Base-by-base conservation (phyloP, 805 yeast genomes). In the Nakazawaea ishiwadae region DNA sequence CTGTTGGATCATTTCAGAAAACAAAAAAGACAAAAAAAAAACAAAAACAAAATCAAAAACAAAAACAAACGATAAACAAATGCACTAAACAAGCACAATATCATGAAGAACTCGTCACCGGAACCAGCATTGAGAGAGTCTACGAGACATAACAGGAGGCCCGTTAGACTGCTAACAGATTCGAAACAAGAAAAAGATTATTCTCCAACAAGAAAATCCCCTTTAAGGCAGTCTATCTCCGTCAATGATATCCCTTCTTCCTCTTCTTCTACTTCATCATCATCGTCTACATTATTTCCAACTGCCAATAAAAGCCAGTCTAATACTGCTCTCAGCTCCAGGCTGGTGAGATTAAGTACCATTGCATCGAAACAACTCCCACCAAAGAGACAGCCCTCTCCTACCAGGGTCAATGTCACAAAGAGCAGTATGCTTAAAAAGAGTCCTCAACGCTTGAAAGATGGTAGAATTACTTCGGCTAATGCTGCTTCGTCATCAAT, bases 391-490 rank as follows among this genome's bases (percentile, higher is more conserved):
- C 9, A 18, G 6, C 27, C 33, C 3, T 29, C 39, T 19, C 39
- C 32, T 11, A 36, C 27, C 7, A 27, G 33, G 18, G n/a, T 5
- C 4, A 35, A 18, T 17, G 27, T 15, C 11, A n/a, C 23, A 7
- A 9, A 35, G 3, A 29, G 26, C 4, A 18, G 17, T 6, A 27
- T 27, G 15, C 29, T 36, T 11, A 36, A 23, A 18, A 27, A 36
- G 16, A 36, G 39, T 19, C 39, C 39, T 18, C 30, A 20, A 15
- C 32, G 39, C 16, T 26, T 36, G n/a, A 18, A 28, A 14, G 19
- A 10, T 8, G n/a, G n/a, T n/a, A n/a, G n/a, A n/a, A n/a, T n/a
- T n/a, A n/a, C n/a, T n/a, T n/a, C n/a, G n/a, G n/a, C n/a, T n/a
- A 32, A 18, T 29, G 17, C 8, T 12, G 14, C 11, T 11, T 12